A percentile compares a stretch with the other conserved stretches of the same genome.
Evolutionary conservation across 116 monocot species (phyloP).

Genomic region (Dioscorea cayenensis): DNA sequence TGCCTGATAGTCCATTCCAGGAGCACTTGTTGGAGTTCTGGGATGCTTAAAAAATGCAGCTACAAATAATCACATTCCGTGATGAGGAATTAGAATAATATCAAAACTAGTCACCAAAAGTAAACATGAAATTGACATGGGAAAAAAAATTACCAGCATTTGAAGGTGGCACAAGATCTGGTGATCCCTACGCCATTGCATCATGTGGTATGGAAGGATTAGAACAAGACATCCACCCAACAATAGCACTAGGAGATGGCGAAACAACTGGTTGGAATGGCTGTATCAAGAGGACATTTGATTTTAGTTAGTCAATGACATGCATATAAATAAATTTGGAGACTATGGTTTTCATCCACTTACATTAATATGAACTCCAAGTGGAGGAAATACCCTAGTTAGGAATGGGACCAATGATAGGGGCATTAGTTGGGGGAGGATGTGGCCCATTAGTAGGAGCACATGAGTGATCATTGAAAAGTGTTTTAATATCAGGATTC

Average conservation of each 20-base stretch:
- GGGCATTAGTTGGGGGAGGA: slow-evolving; percentile 27
- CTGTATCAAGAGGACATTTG: slow-evolving; percentile 23
- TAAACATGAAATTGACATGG: neutral
- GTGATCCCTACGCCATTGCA: slow-evolving; percentile 63
- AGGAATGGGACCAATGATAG: slow-evolving; percentile 36
- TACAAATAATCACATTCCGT: slow-evolving; percentile 7
- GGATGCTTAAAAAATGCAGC: slow-evolving; percentile 69
- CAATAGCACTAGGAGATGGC: slow-evolving; percentile 68
- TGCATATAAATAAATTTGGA: neutral
- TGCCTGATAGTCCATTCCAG: slow-evolving; percentile 85
- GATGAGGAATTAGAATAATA: neutral
- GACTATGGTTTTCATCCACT: neutral
- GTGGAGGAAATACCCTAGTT: slow-evolving; percentile 41
- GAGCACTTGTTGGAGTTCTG: slow-evolving; percentile 58
- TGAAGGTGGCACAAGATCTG: slow-evolving; percentile 66
- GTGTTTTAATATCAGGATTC: slow-evolving; percentile 48
- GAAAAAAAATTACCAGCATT: slow-evolving; percentile 36
- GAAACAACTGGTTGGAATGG: slow-evolving; percentile 85
- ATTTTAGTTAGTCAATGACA: neutral
- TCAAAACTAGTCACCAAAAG: neutral
- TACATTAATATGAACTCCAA: slow-evolving; percentile 41
- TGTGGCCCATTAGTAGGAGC: slow-evolving; percentile 31
- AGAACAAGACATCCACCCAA: slow-evolving; percentile 85
- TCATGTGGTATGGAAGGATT: slow-evolving; percentile 73
- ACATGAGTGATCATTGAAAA: slow-evolving; percentile 28